Conservation (phyloP, 2,329 filamentous ascomycete genomes). For the Calonectria pseudoreteaudii region DNA sequence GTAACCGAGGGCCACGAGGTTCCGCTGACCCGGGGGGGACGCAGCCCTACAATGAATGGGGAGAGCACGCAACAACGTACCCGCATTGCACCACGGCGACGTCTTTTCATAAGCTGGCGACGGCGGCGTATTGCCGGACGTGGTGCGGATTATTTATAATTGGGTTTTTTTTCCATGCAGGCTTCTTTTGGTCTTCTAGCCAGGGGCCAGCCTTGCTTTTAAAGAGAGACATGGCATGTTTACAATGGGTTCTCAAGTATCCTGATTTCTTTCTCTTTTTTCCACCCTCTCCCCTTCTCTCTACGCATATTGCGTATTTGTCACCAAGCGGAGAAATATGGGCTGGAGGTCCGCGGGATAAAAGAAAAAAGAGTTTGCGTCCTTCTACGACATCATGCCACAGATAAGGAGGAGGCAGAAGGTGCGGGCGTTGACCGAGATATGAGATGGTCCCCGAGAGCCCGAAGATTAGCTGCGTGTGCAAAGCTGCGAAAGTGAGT, state of each 20-base stretch:
- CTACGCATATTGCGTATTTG: neutral
- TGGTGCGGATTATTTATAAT: neutral
- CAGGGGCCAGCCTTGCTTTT: no score
- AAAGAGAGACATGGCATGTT: no score
- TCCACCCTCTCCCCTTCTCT: no score
- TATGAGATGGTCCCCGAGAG: neutral
- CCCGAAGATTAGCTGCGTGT: neutral
- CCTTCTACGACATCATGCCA: neutral
- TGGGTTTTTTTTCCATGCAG: neutral
- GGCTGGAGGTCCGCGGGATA: neutral
- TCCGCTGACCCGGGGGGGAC: conserved; percentile 6
- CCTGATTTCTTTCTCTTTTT: no score
- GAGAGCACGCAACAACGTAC: conserved; percentile 14
- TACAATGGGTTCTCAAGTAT: neutral
- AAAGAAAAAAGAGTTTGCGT: neutral
- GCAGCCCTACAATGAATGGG: neutral
- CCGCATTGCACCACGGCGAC: conserved; percentile 20
- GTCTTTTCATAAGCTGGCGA: neutral
- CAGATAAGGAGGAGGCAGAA: neutral
- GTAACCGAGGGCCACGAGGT: neutral
- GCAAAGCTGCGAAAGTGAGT: neutral
- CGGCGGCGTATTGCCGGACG: neutral
- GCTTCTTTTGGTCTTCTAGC: neutral
- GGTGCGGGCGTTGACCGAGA: neutral
- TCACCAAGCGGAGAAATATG: neutral